These are phyloP conservation scores for Chaetomium sp. DNA, from an alignment of 2,329 filamentous ascomycete genomes.

Conservation along the genomic window DNA sequence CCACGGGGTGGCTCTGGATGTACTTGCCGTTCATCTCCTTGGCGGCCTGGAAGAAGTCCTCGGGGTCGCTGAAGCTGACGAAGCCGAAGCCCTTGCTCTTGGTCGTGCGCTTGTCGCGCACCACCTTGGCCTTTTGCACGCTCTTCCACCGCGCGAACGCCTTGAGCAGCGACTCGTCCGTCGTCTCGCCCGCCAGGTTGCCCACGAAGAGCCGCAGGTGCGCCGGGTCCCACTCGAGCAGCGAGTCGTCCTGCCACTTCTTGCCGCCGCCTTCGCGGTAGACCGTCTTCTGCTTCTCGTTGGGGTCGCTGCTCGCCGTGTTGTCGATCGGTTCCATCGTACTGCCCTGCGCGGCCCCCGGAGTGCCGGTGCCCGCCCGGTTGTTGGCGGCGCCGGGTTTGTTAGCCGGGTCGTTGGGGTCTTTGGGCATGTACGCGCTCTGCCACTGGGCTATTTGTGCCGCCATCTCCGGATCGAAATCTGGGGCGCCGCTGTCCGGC, in stretches of 20 bases:
- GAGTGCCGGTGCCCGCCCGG: conserved; percentile 35
- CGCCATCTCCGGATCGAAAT: conserved; percentile 77
- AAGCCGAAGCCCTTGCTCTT: conserved; percentile 98
- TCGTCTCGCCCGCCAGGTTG: conserved; percentile 95
- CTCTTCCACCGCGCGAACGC: conserved; percentile 88
- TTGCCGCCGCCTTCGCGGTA: conserved; percentile 86
- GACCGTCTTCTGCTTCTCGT: conserved; percentile 80
- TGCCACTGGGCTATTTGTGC: conserved; percentile 95
- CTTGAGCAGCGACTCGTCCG: conserved; percentile 92
- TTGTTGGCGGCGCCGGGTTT: conserved; percentile 34
- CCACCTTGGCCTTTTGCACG: conserved; percentile 88
- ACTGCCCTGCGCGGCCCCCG: conserved; percentile 31
- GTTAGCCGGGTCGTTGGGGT: conserved; percentile 45
- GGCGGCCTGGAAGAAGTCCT: conserved; percentile 94
- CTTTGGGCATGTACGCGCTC: conserved; percentile 76
- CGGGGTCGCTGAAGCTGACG: conserved; percentile 90
- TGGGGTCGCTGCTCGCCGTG: conserved; percentile 38
- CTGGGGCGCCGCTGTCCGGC: conserved; percentile 50
- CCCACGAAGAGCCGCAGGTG: conserved; percentile 96
- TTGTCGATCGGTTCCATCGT: conserved; percentile 3
- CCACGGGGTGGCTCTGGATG: conserved; percentile 93
- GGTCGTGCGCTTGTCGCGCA: conserved; percentile 92
- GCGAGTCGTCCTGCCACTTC: conserved; percentile 83
- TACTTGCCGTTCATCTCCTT: conserved; percentile 99
- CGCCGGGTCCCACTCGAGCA: conserved; percentile 93